Evolutionary conservation across 352 stramenopile species (phyloP).

Genomic region (Phytophthora constricta): DNA sequence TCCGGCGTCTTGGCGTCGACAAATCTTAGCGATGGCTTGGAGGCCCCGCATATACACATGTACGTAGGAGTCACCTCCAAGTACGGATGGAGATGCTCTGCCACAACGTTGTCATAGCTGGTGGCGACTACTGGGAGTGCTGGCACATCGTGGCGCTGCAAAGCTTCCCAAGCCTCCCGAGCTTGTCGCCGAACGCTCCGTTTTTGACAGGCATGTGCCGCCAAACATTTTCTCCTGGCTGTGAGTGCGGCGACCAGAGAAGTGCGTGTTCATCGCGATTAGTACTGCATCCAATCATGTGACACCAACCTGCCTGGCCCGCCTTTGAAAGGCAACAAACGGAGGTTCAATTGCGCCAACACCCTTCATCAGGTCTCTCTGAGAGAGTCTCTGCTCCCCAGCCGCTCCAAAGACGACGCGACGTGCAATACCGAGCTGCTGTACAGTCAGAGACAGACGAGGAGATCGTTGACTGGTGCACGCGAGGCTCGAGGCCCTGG

Average conservation of each 20-base stretch:
- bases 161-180: not conserved
- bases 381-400: not conserved
- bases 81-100: not conserved
- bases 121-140: not conserved
- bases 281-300: slow-evolving; percentile 14
- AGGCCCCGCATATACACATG: not conserved
- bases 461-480: slow-evolving; percentile 26
- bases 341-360: slow-evolving; percentile 22
- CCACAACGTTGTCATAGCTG: not conserved
- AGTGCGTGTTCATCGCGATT: slow-evolving; percentile 8
- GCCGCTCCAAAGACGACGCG: slow-evolving; percentile 24
- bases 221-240: not conserved
- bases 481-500: slow-evolving; percentile 1
- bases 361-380: slow-evolving; percentile 6
- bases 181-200: not conserved
- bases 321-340: slow-evolving; percentile 25
- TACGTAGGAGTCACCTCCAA: not conserved
- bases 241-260: slow-evolving; percentile 11
- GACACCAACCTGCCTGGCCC: slow-evolving; percentile 2
- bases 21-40: not conserved
- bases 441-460: slow-evolving; percentile 26
- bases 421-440: slow-evolving; percentile 15
- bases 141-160: not conserved
- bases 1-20: not conserved
- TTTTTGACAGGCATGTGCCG: slow-evolving; percentile 1